These are phyloP conservation scores for Picea sitchensis DNA, from an alignment of 75 land plant species.

Conservation along the genomic window DNA sequence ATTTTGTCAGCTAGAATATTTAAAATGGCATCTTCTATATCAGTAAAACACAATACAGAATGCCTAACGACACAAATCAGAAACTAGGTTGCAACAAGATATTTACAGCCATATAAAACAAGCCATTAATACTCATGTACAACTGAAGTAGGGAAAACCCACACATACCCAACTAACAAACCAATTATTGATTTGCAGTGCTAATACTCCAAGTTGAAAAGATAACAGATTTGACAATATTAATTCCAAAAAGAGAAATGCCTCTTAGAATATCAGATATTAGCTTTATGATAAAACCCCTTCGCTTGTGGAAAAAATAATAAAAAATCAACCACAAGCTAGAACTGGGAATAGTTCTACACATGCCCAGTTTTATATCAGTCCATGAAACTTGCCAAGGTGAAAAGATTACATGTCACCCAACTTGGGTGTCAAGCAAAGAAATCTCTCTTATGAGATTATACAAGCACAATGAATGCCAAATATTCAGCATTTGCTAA, in stretches of 20 bases:
- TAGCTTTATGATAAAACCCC: too few species aligned
- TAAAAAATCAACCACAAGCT: background rate
- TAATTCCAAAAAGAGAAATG: too few species aligned
- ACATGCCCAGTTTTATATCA: background rate
- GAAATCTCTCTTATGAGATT: background rate
- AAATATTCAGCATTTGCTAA: slow-evolving; percentile 10
- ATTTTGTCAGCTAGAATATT: background rate
- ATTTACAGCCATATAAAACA: background rate
- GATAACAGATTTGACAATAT: background rate
- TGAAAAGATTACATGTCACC: background rate
- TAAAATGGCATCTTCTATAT: background rate
- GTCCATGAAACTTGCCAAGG: background rate
- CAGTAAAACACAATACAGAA: background rate
- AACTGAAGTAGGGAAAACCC: background rate
- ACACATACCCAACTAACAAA: background rate
- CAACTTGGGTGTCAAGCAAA: background rate
- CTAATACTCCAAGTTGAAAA: background rate
- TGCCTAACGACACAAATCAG: background rate
- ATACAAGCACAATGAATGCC: background rate
- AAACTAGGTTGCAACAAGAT: background rate
- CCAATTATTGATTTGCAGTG: background rate
- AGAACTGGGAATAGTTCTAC: background rate
- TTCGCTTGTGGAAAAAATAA: background rate
- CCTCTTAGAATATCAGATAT: too few species aligned
- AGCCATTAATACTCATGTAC: background rate